Conservation (phyloP, 129 eudicot genomes). For the Cynara cardunculus region DNA sequence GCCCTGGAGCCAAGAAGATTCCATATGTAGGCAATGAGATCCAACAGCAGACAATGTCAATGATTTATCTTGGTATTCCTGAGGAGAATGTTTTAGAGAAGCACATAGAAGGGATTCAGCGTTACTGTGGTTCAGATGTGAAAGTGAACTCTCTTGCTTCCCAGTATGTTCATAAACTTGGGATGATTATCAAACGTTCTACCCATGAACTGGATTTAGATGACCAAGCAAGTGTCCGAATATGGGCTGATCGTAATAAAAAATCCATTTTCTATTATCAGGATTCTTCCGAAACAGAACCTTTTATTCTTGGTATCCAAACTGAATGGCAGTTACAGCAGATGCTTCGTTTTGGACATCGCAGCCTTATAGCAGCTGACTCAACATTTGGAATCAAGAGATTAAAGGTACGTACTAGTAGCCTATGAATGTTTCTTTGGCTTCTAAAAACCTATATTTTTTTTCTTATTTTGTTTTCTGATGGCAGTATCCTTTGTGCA, state of each 20-base stretch:
- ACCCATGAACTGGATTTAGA: conserved; percentile 95
- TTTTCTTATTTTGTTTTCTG: conserved; percentile 8
- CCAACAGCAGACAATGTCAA: conserved; percentile 97
- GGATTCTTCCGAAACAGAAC: conserved; percentile 65
- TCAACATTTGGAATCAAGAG: conserved; percentile 86
- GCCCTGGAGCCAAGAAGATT: conserved; percentile 88
- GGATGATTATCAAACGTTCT: conserved; percentile 84
- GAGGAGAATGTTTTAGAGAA: conserved; percentile 87
- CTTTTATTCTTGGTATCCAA: conserved; percentile 89
- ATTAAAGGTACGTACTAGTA: conserved; percentile 53
- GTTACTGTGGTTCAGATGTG: conserved; percentile 77
- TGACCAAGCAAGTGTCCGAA: conserved; percentile 83
- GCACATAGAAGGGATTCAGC: conserved; percentile 89
- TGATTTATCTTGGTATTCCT: conserved; percentile 97
- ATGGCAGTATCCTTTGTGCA: conserved; percentile 92
- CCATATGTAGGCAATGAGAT: conserved; percentile 81
- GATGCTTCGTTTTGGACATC: conserved; percentile 92
- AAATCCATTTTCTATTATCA: conserved; percentile 70
- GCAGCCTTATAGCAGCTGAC: conserved; percentile 80
- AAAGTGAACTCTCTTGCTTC: conserved; percentile 69
- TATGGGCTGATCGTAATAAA: conserved; percentile 90
- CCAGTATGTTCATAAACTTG: conserved; percentile 92
- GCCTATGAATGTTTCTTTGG: neutral
- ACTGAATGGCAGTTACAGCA: conserved; percentile 99
- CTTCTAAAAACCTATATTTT: neutral